Evolutionary conservation across 2,329 filamentous ascomycete genomes (phyloP).

Genomic region (Setomelanomma holmii): DNA sequence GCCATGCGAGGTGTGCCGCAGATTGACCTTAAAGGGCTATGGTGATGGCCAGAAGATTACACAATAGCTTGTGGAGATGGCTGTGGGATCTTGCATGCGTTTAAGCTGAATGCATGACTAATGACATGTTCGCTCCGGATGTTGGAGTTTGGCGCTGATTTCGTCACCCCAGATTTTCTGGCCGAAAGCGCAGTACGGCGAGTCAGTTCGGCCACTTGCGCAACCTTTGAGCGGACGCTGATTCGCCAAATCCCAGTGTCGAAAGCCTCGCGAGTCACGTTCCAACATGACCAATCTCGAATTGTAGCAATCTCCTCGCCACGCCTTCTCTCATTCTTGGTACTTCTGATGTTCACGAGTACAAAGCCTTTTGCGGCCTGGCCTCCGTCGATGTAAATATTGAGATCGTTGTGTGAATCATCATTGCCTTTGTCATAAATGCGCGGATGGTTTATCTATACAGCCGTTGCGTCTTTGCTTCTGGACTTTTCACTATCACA

Average conservation of each 20-base stretch:
- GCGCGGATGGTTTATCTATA: conserved; percentile 12
- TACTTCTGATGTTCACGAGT: neutral
- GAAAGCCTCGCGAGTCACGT: neutral
- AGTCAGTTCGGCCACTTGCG: conserved; percentile 15
- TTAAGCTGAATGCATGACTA: conserved; percentile 19
- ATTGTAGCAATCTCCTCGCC: neutral
- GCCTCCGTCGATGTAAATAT: neutral
- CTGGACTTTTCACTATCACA: neutral
- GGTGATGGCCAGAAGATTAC: conserved; percentile 13
- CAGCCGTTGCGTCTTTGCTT: neutral
- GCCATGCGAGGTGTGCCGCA: conserved; percentile 39
- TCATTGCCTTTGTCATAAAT: neutral
- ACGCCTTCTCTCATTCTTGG: too few relatives aligned
- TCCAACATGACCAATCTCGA: neutral
- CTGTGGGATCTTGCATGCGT: conserved; percentile 2
- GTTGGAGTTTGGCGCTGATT: conserved; percentile 9
- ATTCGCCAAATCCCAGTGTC: neutral
- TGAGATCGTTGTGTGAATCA: neutral
- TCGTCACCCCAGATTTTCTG: conserved; percentile 13
- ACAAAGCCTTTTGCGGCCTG: neutral
- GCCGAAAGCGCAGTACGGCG: conserved; percentile 14
- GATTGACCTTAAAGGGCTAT: conserved; percentile 18
- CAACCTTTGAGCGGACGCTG: neutral
- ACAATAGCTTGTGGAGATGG: conserved; percentile 18
- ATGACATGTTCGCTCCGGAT: conserved; percentile 10